Percentiles rank a stretch among this genome's conserved stretches.
Conservation (phyloP, 1,284 basidiomycete genomes). For the Ustilago curta region DNA sequence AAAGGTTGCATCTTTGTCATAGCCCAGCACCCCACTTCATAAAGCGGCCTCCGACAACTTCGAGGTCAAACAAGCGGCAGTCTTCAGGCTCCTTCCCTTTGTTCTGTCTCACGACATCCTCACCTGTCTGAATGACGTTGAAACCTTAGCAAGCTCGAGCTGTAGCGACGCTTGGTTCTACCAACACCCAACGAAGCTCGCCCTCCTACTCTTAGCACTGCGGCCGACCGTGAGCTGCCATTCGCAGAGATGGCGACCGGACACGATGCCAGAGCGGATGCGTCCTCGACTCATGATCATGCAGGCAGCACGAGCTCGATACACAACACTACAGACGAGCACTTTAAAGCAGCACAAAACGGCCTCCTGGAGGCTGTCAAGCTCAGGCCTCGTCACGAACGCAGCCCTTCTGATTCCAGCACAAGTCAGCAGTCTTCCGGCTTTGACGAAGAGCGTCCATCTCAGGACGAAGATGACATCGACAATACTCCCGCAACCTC, state of each 20-base stretch:
- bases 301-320: not conserved
- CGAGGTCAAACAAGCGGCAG: conserved; percentile 15
- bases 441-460: conserved; percentile 39
- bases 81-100: conserved; percentile 11
- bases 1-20: conserved; percentile 4
- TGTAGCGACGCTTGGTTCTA: conserved; percentile 25
- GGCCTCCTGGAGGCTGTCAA: conserved; percentile 32
- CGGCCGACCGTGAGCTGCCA: not conserved
- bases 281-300: not conserved
- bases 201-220: not conserved
- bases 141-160: conserved; percentile 19
- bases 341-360: not conserved
- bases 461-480: conserved; percentile 45
- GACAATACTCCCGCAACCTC: conserved; percentile 51
- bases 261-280: not conserved
- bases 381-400: conserved; percentile 24
- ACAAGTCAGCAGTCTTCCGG: conserved; percentile 34
- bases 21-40: conserved; percentile 22
- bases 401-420: conserved; percentile 32
- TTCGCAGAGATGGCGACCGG: conserved; percentile 13
- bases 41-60: not conserved
- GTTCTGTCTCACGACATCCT: not conserved
- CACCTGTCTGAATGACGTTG: conserved; percentile 9
- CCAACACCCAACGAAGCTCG: conserved; percentile 10
- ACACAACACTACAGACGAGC: not conserved